Base-by-base conservation (phyloP, 164 flowering plant genomes). In the Cinnamomum micranthum region DNA sequence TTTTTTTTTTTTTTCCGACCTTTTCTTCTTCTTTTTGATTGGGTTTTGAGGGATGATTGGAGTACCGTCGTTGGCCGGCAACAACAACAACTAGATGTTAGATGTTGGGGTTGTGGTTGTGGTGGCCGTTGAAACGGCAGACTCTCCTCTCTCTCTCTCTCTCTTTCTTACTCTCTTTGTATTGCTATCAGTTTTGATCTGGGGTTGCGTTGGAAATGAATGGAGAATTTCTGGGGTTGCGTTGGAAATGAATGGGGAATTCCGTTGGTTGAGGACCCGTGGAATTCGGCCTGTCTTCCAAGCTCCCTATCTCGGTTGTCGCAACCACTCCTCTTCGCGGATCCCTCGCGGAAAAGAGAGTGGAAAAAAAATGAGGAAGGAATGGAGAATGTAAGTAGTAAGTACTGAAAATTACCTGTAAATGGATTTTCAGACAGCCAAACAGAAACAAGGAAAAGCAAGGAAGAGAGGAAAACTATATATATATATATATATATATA, bases 121-220 rank as follows among this genome's bases (percentile, higher is more conserved):
- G 77, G 79, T 74, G 85, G 83, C 82, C 75, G 82, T 81, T 80
- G 23, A 33, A 84, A 82, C 82, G 79, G 85, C 82, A 80, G 74
- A 70, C 19, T 28, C 66, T 55, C 27, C 81, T 80, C 67, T 76
- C 25, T 71, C 25, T 77, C 52, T 81, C 79, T 67, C 50, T 60
- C 59, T 69, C 72, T 68, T 52, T 55, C 6, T 51, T 50, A 52
- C 27, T 68, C 28, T 25, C 12, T 64, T 25, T 64, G 20, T 55
- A 55, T 17, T 55, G 3, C 19, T 55, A 5, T 17, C 59, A 3
- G 59, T 52, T 52, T 13, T 17, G 17, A 20, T 55, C n/a, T 55
- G 60, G 60, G 60, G 19, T 15, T 19, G 60, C 19, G 67, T 22
- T n/a, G 23, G 50, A 47, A 23, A 41, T 77, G 31, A 68, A 23